A percentile compares a stretch with the other conserved stretches of the same genome.
These are phyloP conservation scores for Canavalia gladiata DNA, from an alignment of 306 rosid genomes.

Conservation along the genomic window DNA sequence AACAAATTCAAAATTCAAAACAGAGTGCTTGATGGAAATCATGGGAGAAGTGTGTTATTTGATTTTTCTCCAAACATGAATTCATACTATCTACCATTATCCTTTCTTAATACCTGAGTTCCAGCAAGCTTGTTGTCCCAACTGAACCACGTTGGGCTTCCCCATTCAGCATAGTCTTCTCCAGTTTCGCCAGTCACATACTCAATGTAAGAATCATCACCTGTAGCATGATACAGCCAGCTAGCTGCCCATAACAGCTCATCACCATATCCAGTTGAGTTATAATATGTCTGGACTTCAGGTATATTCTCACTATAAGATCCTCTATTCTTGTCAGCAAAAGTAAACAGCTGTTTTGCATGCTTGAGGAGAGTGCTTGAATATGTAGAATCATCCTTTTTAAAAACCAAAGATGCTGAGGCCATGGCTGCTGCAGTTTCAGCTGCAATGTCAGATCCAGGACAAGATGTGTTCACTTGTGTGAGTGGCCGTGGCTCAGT, in stretches of 20 bases:
- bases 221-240: conserved; percentile 97
- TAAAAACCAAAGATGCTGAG: conserved; percentile 95
- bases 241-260: conserved; percentile 99
- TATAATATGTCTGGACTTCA: conserved; percentile 72
- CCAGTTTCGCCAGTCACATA: conserved; percentile 80
- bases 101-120: conserved; percentile 66
- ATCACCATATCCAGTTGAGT: conserved; percentile 92
- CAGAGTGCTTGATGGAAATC: background rate
- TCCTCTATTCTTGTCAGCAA: conserved; percentile 72
- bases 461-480: conserved; percentile 77
- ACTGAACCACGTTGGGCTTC: conserved; percentile 95
- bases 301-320: conserved; percentile 80
- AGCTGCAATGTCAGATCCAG: conserved; percentile 93
- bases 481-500: conserved; percentile 71
- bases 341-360: conserved; percentile 81
- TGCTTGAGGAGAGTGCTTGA: conserved; percentile 83
- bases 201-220: conserved; percentile 69
- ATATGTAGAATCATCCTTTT: conserved; percentile 64
- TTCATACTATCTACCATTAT: background rate
- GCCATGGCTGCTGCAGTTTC: conserved; percentile 99
- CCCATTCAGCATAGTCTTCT: conserved; percentile 72
- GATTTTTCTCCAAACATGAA: background rate
- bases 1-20: background rate
- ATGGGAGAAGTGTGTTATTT: background rate
- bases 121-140: conserved; percentile 99